These are phyloP conservation scores for Citrus trifoliata DNA, from an alignment of 345 rosid species.

Conservation along the genomic window DNA sequence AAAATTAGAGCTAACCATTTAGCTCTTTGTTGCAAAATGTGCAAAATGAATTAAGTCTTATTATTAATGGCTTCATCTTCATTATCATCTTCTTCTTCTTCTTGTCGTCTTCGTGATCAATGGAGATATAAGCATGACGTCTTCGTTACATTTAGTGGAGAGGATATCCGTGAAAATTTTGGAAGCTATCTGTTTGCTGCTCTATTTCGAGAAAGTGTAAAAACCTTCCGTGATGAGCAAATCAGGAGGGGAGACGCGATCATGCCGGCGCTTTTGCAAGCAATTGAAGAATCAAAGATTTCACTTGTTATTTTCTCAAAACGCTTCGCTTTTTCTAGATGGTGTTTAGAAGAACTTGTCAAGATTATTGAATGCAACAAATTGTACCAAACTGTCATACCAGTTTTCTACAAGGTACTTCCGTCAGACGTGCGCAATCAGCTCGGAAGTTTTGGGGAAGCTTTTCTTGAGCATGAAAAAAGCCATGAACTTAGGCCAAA, in stretches of 20 bases:
- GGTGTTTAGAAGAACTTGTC: not conserved
- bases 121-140: not conserved
- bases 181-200: not conserved
- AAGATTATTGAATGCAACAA: slow-evolving; percentile 10
- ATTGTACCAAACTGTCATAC: not conserved
- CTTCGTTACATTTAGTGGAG: not conserved
- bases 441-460: slow-evolving; percentile 2
- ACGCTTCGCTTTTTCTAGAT: slow-evolving; percentile 1
- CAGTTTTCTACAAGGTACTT: slow-evolving; percentile 4
- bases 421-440: slow-evolving; percentile 20
- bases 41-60: not conserved
- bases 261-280: not conserved
- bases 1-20: too few species aligned
- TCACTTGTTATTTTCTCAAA: slow-evolving; percentile 6
- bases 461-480: not conserved
- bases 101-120: not conserved
- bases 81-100: not conserved
- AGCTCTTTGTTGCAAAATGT: too few species aligned
- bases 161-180: not conserved
- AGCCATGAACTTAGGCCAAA: not conserved
- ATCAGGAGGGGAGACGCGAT: slow-evolving; percentile 7
- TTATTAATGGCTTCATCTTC: not conserved
- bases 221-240: not conserved
- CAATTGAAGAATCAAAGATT: slow-evolving; percentile 4
- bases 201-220: not conserved